Conservation (phyloP, 192 early-diverging fungal genomes). For the Chytriomyces confervae region DNA sequence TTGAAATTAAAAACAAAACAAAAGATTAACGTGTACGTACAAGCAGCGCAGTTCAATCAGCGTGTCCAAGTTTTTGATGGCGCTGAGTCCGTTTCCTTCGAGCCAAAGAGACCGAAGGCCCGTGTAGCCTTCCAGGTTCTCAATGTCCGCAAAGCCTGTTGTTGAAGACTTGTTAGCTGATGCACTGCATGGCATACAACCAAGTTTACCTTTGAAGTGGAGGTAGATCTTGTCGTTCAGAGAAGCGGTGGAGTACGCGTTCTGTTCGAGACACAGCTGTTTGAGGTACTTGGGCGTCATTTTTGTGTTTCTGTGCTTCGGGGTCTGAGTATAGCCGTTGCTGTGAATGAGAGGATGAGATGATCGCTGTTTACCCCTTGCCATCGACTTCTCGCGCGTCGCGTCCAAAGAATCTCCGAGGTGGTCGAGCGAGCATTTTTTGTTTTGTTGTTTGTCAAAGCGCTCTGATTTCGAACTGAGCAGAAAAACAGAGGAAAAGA, state of each 20-base stretch:
- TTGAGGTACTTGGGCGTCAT: constrained; percentile 63
- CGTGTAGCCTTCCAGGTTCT: constrained; percentile 59
- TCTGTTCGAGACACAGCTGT: constrained; percentile 66
- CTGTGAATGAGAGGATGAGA: background rate
- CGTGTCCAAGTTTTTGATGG: constrained; percentile 51
- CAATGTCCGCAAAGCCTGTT: constrained; percentile 64
- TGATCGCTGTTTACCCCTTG: constrained; percentile 41
- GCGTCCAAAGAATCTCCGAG: constrained; percentile 29
- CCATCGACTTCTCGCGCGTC: constrained; percentile 45
- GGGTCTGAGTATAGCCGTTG: background rate
- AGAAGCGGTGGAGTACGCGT: constrained; percentile 61
- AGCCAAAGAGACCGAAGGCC: constrained; percentile 64
- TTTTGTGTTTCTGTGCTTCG: constrained; percentile 52
- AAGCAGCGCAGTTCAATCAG: constrained; percentile 56
- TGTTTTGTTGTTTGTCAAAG: too few species aligned
- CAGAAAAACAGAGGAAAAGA: too few species aligned
- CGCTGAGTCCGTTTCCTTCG: constrained; percentile 65
- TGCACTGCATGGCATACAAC: background rate
- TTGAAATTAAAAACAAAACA: background rate
- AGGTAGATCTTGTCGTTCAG: constrained; percentile 69
- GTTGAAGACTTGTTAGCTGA: background rate
- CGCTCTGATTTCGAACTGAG: too few species aligned
- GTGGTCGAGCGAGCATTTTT: constrained; percentile 18
- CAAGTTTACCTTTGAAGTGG: constrained; percentile 64
- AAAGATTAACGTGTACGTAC: constrained; percentile 24